Conservation (phyloP, 495 filamentous ascomycete genomes). For the Penicillium cataractarum region DNA sequence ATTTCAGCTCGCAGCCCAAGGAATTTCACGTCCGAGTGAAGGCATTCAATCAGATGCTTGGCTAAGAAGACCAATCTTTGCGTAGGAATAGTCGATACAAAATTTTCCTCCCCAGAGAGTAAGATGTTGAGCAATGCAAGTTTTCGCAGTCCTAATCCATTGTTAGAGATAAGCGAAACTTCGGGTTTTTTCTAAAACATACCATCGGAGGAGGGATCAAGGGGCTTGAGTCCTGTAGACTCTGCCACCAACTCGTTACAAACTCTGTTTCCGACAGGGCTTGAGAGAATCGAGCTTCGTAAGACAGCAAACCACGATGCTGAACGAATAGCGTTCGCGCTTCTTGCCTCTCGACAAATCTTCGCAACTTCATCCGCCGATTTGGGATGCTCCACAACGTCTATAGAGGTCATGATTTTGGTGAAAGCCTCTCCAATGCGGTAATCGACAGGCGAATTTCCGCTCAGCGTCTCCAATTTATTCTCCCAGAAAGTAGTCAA, state of each 20-base stretch:
- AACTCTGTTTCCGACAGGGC: slow-evolving; percentile 44
- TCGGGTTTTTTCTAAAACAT: slow-evolving; percentile 16
- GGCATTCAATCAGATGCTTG: slow-evolving; percentile 73
- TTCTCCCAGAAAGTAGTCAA: slow-evolving; percentile 42
- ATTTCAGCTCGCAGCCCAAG: slow-evolving; percentile 52
- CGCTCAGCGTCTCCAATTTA: slow-evolving; percentile 36
- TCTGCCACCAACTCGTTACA: slow-evolving; percentile 65
- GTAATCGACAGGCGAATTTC: slow-evolving; percentile 40
- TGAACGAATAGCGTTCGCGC: slow-evolving; percentile 44
- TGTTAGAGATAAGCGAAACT: slow-evolving; percentile 22
- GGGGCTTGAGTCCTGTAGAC: slow-evolving; percentile 55
- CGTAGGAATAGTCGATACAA: slow-evolving; percentile 63
- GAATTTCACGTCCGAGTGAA: slow-evolving; percentile 54
- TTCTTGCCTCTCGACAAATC: slow-evolving; percentile 41
- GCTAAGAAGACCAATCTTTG: slow-evolving; percentile 82
- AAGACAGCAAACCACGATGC: slow-evolving; percentile 45
- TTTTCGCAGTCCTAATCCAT: slow-evolving; percentile 49
- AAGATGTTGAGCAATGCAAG: slow-evolving; percentile 63
- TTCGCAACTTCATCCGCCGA: slow-evolving; percentile 39
- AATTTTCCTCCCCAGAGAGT: slow-evolving; percentile 53
- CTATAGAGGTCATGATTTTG: slow-evolving; percentile 40
- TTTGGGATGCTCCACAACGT: slow-evolving; percentile 28
- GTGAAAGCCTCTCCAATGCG: slow-evolving; percentile 46
- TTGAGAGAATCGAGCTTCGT: slow-evolving; percentile 39
- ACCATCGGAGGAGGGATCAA: slow-evolving; percentile 45